Evolutionary conservation across 176 grass and related monocot species (phyloP).

Genomic region (Cenchrus americanus): DNA sequence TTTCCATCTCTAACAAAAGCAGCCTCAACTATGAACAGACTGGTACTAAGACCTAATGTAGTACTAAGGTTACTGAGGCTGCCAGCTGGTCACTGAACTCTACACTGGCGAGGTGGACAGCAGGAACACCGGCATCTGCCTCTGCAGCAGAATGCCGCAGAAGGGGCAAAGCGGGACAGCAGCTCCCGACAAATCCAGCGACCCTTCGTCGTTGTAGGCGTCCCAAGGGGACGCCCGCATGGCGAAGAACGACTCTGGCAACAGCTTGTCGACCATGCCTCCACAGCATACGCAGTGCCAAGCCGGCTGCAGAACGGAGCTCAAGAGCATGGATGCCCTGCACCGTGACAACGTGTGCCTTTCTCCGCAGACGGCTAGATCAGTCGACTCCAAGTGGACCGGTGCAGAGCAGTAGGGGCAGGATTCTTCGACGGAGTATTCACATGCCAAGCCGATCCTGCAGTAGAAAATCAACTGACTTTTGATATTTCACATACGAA

Average conservation of each 20-base stretch:
- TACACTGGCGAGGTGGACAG: slow-evolving; percentile 56
- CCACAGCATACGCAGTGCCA: slow-evolving; percentile 75
- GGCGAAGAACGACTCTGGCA: slow-evolving; percentile 54
- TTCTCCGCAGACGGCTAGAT: slow-evolving; percentile 60
- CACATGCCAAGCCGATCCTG: slow-evolving; percentile 52
- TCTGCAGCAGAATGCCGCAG: slow-evolving; percentile 69
- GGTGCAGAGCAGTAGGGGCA: slow-evolving; percentile 66
- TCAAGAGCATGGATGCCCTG: slow-evolving; percentile 60
- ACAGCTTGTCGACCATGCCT: slow-evolving; percentile 54
- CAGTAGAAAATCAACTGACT: background rate
- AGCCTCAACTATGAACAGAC: background rate
- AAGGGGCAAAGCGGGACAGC: slow-evolving; percentile 55
- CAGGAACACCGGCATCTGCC: slow-evolving; percentile 63
- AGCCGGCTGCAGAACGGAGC: slow-evolving; percentile 49
- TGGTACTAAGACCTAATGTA: background rate
- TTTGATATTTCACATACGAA: background rate
- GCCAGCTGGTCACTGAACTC: background rate
- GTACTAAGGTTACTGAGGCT: background rate
- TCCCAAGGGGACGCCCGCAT: slow-evolving; percentile 40
- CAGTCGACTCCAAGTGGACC: slow-evolving; percentile 59
- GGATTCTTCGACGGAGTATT: slow-evolving; percentile 51
- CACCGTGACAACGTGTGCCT: slow-evolving; percentile 67
- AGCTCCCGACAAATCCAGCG: background rate
- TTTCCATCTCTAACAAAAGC: background rate
- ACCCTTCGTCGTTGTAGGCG: slow-evolving; percentile 21